Evolutionary conservation across 148 eudicot genomes (phyloP).

Genomic region (Vaccinium macrocarpon): DNA sequence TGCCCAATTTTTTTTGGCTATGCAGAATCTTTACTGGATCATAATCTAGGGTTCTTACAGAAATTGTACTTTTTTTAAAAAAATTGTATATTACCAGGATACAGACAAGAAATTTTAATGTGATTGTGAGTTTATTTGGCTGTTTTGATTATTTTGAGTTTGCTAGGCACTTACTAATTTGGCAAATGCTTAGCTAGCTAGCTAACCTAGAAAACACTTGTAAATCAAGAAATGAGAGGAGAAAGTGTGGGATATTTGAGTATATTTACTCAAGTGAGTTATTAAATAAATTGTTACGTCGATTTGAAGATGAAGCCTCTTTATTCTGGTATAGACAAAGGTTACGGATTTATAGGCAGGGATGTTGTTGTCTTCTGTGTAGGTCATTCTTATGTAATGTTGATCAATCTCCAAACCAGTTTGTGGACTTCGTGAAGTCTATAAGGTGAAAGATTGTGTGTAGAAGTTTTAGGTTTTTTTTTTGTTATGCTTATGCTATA

Average conservation of each 20-base stretch:
- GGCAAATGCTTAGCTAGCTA: neutral
- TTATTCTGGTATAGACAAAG: neutral
- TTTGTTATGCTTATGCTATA: neutral
- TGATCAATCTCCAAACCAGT: neutral
- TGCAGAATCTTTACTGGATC: conserved; percentile 2
- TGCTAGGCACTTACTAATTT: neutral
- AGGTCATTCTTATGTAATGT: neutral
- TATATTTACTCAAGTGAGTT: neutral
- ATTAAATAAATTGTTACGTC: neutral
- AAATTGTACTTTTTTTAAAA: neutral
- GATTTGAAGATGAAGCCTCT: neutral
- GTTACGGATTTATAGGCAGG: neutral
- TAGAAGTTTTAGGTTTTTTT: neutral
- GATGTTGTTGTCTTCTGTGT: neutral
- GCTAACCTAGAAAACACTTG: neutral
- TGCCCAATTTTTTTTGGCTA: neutral
- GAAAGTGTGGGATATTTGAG: neutral
- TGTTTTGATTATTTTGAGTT: neutral
- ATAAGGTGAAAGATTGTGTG: neutral
- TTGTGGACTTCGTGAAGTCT: neutral
- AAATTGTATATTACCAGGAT: neutral
- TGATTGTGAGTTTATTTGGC: neutral
- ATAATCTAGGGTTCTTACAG: neutral
- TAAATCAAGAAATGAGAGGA: neutral
- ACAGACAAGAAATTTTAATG: neutral